Percentiles rank a stretch among this genome's conserved stretches.
Conservation (phyloP, 768 basidiomycete species). For the Russula ochroleuca region DNA sequence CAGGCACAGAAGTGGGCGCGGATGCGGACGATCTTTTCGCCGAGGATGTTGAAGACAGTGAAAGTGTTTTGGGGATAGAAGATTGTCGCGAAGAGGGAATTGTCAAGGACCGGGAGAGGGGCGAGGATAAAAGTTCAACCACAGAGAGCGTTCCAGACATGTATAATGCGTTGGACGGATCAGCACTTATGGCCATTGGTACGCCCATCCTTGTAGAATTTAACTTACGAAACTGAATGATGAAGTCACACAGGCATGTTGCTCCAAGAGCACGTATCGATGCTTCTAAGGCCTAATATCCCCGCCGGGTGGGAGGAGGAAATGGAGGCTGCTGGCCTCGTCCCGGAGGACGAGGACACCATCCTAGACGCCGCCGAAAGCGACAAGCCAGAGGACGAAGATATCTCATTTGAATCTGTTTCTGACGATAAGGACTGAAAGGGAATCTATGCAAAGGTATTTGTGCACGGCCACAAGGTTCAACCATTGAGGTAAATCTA, state of each 20-base stretch:
- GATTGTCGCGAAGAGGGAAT: constrained; percentile 23
- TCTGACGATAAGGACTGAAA: neutral
- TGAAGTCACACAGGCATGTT: constrained; percentile 49
- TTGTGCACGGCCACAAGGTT: neutral
- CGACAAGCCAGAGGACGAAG: constrained; percentile 1
- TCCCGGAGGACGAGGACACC: neutral
- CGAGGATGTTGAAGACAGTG: constrained; percentile 2
- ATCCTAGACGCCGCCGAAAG: neutral
- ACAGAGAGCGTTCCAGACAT: constrained; percentile 46
- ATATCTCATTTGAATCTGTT: neutral
- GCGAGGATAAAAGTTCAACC: constrained; percentile 25
- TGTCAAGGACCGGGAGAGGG: constrained; percentile 18
- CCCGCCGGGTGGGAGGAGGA: constrained; percentile 48
- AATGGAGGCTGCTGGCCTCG: constrained; percentile 13
- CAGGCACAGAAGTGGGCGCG: constrained; percentile 17
- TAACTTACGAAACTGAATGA: neutral
- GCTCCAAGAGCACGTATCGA: constrained; percentile 59
- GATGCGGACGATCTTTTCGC: constrained; percentile 25
- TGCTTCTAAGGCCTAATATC: constrained; percentile 38
- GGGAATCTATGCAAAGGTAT: neutral
- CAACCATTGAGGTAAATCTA: neutral
- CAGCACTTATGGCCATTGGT: constrained; percentile 71
- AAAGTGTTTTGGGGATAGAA: constrained; percentile 16
- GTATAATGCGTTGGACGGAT: constrained; percentile 72
- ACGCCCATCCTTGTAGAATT: constrained; percentile 24